These are phyloP conservation scores for Citrus hindsii DNA, from an alignment of 345 rosid species.

Conservation along the genomic window DNA sequence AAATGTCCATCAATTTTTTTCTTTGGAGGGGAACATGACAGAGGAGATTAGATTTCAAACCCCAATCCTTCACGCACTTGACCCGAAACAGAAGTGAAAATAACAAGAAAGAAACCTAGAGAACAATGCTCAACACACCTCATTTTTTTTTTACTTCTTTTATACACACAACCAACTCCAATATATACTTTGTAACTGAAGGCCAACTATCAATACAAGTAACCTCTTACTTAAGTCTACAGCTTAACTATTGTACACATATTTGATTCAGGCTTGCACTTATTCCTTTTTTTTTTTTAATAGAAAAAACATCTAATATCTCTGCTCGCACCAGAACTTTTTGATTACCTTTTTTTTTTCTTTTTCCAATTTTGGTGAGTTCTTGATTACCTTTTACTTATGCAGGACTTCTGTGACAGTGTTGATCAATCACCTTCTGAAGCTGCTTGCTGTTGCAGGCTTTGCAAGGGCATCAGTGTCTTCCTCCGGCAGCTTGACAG, in stretches of 20 bases:
- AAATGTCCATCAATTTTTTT: too few relatives aligned
- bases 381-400: not conserved
- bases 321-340: not conserved
- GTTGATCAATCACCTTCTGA: constrained; percentile 43
- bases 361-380: not conserved
- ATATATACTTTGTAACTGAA: not conserved
- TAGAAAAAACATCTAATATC: not conserved
- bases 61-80: not conserved
- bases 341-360: not conserved
- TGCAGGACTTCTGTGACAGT: not conserved
- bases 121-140: not conserved
- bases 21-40: too few relatives aligned
- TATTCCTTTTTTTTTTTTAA: not conserved
- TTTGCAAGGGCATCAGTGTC: constrained; percentile 32
- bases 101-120: not conserved
- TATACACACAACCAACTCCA: not conserved
- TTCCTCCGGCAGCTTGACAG: constrained; percentile 71
- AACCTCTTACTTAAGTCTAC: not conserved
- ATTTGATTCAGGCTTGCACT: not conserved
- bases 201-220: not conserved
- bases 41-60: not conserved
- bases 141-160: too few relatives aligned
- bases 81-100: not conserved
- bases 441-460: constrained; percentile 43
- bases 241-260: not conserved